Percentiles rank a stretch among this genome's conserved stretches.
phyloP scores from a whole-genome alignment of 179 eudicot genomes.

The Pouteria campechiana region DNA sequence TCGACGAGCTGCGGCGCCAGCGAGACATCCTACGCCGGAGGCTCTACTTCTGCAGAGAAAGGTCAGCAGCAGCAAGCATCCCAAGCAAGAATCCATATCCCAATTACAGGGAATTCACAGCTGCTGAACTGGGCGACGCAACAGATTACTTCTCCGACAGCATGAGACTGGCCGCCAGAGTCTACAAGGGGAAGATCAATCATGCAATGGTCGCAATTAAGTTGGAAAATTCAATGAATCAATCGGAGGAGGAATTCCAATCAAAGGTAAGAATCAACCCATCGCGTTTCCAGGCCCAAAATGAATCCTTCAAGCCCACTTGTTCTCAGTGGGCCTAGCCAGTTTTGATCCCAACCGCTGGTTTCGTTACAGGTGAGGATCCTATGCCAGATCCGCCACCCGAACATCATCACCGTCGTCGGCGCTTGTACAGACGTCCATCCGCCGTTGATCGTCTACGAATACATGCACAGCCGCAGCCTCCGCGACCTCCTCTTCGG shows the following conservation, averaged over 20 bases:
- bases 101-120: constrained; percentile 38
- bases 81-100: too few species aligned
- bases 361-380: constrained; percentile 39
- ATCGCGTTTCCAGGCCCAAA: background rate
- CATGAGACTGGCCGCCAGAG: constrained; percentile 39
- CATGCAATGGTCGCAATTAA: constrained; percentile 37
- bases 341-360: background rate
- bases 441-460: constrained; percentile 57
- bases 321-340: background rate
- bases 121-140: constrained; percentile 52
- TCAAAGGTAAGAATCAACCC: constrained; percentile 30
- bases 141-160: constrained; percentile 42
- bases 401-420: constrained; percentile 30
- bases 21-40: constrained; percentile 53
- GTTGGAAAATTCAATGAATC: constrained; percentile 17
- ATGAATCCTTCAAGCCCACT: background rate
- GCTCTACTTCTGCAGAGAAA: constrained; percentile 64
- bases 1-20: constrained; percentile 55
- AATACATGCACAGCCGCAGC: constrained; percentile 67
- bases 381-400: constrained; percentile 41
- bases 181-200: constrained; percentile 51
- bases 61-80: constrained; percentile 58
- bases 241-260: constrained; percentile 29
- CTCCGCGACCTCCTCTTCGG: constrained; percentile 52
- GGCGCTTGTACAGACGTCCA: constrained; percentile 61